A percentile compares a stretch with the other conserved stretches of the same genome.
Conservation (phyloP, 73 alveolate species). For the Uronychia binucleata region DNA sequence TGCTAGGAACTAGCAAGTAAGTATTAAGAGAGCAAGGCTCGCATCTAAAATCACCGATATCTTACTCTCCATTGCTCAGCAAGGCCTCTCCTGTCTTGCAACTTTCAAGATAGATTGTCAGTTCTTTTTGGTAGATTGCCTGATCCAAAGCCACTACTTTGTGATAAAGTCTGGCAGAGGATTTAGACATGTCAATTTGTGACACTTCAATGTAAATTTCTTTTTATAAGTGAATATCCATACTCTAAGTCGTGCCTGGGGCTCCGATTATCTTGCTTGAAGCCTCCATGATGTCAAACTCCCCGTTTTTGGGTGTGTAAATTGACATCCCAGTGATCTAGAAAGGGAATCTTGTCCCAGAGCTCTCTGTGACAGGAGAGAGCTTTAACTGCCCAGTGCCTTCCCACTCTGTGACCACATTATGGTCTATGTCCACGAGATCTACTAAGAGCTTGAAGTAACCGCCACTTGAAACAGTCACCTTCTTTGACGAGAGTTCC, state of each 20-base stretch:
- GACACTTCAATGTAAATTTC: not conserved
- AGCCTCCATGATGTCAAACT: not conserved
- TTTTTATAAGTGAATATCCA: not conserved
- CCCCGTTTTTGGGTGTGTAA: not conserved
- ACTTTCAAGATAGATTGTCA: not conserved
- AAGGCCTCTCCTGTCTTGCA: not conserved
- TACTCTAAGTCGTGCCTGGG: not conserved
- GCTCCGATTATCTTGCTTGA: not conserved
- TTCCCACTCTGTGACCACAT: too few relatives aligned
- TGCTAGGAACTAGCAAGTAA: not conserved
- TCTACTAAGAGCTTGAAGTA: too few relatives aligned
- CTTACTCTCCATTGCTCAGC: not conserved
- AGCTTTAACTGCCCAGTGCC: too few relatives aligned
- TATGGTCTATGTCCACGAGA: too few relatives aligned
- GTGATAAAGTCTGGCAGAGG: too few relatives aligned
- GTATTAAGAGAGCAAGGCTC: not conserved
- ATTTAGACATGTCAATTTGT: not conserved
- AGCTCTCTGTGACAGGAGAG: too few relatives aligned
- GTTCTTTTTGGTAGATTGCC: not conserved
- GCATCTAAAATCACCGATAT: too few relatives aligned
- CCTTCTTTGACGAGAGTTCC: too few relatives aligned
- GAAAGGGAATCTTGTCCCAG: not conserved
- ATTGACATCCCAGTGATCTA: not conserved
- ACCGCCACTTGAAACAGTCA: too few relatives aligned
- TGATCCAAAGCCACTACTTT: too few relatives aligned